phyloP scores from a whole-genome alignment of 129 eudicot genomes.

The Helianthus tuberosus region DNA sequence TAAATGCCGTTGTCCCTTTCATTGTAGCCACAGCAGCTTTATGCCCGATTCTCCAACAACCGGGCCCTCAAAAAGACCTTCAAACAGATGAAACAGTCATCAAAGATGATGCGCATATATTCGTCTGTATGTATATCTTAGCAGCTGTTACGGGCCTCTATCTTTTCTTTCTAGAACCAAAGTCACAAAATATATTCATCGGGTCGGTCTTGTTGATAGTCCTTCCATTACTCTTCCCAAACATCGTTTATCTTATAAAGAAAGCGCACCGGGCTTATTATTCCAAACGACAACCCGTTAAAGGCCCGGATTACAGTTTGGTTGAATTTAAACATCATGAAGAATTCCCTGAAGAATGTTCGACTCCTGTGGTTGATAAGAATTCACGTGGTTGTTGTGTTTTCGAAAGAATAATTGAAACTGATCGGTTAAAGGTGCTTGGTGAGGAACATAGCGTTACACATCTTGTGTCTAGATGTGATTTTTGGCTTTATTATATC shows the following conservation, averaged over 20 bases:
- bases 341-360: slow-evolving; percentile 25
- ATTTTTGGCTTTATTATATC: slow-evolving; percentile 63
- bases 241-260: slow-evolving; percentile 28
- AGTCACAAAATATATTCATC: slow-evolving; percentile 32
- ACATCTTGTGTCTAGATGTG: slow-evolving; percentile 40
- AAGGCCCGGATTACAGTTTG: slow-evolving; percentile 42
- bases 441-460: slow-evolving; percentile 57
- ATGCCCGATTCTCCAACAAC: slow-evolving; percentile 46
- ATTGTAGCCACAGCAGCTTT: slow-evolving; percentile 42
- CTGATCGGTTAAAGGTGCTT: slow-evolving; percentile 35
- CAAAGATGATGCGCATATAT: slow-evolving; percentile 45
- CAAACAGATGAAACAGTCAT: slow-evolving; percentile 28
- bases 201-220: slow-evolving; percentile 50
- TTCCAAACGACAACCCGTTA: slow-evolving; percentile 20
- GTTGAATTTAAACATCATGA: slow-evolving; percentile 37
- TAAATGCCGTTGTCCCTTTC: slow-evolving; percentile 64
- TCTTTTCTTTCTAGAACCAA: slow-evolving; percentile 48
- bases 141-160: slow-evolving; percentile 63
- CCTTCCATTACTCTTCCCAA: slow-evolving; percentile 48
- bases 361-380: background rate
- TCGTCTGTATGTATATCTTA: slow-evolving; percentile 40
- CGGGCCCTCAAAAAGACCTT: slow-evolving; percentile 27
- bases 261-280: slow-evolving; percentile 25
- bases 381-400: slow-evolving; percentile 6
- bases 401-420: slow-evolving; percentile 19